Percentiles rank a stretch among this genome's conserved stretches.
These are phyloP conservation scores for Haemoproteus tartakovskyi DNA, from an alignment of 169 alveolate genomes.

Conservation along the genomic window DNA sequence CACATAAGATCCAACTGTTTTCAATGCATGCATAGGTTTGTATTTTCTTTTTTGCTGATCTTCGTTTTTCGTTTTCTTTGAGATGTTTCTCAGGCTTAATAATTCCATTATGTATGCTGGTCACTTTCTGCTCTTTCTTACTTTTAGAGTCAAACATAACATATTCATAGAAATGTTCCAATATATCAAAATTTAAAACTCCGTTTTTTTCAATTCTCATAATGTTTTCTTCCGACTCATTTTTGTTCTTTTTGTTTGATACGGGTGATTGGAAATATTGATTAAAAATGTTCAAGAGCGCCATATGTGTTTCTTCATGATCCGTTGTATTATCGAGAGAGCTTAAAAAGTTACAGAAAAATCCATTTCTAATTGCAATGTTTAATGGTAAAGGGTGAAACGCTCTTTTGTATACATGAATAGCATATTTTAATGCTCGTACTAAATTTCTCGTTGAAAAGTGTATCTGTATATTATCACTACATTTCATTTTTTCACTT, in stretches of 20 bases:
- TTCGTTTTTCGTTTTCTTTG: neutral
- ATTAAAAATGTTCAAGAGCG: no score
- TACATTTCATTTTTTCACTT: conserved; percentile 11
- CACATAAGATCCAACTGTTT: conserved; percentile 48
- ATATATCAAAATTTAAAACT: conserved; percentile 1
- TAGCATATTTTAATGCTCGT: conserved; percentile 39
- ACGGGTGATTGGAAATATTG: conserved; percentile 14
- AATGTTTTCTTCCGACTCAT: neutral
- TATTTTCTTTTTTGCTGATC: conserved; percentile 2
- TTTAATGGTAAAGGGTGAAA: conserved; percentile 16
- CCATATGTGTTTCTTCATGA: no score
- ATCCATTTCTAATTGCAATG: conserved; percentile 33
- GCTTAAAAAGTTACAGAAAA: conserved; percentile 41
- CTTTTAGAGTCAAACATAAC: conserved; percentile 4
- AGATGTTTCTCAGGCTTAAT: neutral
- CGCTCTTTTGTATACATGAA: conserved; percentile 28
- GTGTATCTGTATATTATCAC: conserved; percentile 24
- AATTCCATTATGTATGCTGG: neutral
- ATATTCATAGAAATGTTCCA: conserved; percentile 33
- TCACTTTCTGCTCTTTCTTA: conserved; percentile 3
- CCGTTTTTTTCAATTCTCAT: conserved; percentile 57
- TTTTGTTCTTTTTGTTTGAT: neutral
- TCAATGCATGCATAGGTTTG: conserved; percentile 58
- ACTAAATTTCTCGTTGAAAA: conserved; percentile 64
- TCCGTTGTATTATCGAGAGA: conserved; percentile 2